Evolutionary conservation across 2,329 filamentous ascomycete genomes (phyloP).

Genomic region (Arthroderma uncinatum): DNA sequence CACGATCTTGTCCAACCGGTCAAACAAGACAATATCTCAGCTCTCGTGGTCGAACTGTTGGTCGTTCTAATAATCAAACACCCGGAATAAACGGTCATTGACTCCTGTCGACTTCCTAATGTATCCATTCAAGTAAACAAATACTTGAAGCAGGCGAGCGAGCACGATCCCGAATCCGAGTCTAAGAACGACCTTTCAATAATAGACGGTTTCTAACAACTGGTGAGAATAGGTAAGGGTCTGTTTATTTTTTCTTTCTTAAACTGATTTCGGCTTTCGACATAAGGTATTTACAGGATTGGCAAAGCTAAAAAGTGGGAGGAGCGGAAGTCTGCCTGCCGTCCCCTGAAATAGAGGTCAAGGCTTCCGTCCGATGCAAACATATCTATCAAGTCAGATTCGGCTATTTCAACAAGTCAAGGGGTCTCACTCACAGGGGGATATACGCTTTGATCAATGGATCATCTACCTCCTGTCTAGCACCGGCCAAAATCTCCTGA

Average conservation of each 20-base stretch:
- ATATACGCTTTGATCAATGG: conserved; percentile 35
- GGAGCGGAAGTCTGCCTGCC: no score
- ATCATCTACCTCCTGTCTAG: conserved; percentile 30
- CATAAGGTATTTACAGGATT: neutral
- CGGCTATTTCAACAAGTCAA: neutral
- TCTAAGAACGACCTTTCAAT: neutral
- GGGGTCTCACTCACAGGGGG: conserved; percentile 29
- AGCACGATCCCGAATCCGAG: neutral
- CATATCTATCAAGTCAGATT: conserved; percentile 27
- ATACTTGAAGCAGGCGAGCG: neutral
- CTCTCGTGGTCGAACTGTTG: neutral
- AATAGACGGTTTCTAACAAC: neutral
- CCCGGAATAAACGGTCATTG: neutral
- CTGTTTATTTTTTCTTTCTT: neutral
- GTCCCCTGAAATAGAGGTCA: neutral
- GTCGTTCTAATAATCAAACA: neutral
- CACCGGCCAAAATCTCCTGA: conserved; percentile 27
- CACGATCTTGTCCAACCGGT: neutral
- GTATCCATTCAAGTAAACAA: neutral
- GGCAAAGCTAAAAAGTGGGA: neutral
- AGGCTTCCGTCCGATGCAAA: conserved; percentile 34
- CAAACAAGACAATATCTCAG: neutral
- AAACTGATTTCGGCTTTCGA: neutral
- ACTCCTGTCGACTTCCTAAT: neutral
- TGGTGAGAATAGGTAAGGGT: neutral